Conservation (phyloP, 768 basidiomycete species). For the Tulasnella sp. region DNA sequence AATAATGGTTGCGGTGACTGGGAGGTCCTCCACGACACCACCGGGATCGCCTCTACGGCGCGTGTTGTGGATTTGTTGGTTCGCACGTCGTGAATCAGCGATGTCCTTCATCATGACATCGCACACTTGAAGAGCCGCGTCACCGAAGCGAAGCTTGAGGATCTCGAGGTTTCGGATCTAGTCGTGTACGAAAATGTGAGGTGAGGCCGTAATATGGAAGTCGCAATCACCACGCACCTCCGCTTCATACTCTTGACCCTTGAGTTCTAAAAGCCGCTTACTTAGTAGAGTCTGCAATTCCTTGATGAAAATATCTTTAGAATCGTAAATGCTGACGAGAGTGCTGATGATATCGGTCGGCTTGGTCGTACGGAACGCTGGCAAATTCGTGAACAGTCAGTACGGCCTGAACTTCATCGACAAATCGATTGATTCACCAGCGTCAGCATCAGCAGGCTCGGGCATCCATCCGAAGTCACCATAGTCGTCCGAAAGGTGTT, state of each 20-base stretch:
- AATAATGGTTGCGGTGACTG: slow-evolving; percentile 79
- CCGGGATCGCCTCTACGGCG: neutral
- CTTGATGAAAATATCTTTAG: slow-evolving; percentile 90
- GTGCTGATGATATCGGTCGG: slow-evolving; percentile 91
- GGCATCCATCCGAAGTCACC: slow-evolving; percentile 90
- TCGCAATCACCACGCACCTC: slow-evolving; percentile 36
- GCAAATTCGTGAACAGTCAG: neutral
- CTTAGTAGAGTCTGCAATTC: slow-evolving; percentile 89
- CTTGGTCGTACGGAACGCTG: slow-evolving; percentile 86
- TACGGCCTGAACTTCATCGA: neutral
- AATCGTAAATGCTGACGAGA: slow-evolving; percentile 94
- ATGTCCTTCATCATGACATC: slow-evolving; percentile 98
- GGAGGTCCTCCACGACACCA: slow-evolving; percentile 33
- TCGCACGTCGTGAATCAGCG: slow-evolving; percentile 83
- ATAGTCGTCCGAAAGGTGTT: slow-evolving; percentile 63
- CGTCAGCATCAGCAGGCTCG: slow-evolving; percentile 92
- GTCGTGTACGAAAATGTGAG: neutral
- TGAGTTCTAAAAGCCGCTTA: slow-evolving; percentile 67
- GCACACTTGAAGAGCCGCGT: slow-evolving; percentile 82
- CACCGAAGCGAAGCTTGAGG: slow-evolving; percentile 91
- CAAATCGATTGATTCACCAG: slow-evolving; percentile 39
- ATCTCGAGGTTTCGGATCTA: slow-evolving; percentile 89
- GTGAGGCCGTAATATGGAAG: neutral
- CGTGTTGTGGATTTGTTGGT: slow-evolving; percentile 60
- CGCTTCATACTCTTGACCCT: slow-evolving; percentile 64